Conservation (phyloP, 1,284 basidiomycete genomes). For the Irpex sp. region DNA sequence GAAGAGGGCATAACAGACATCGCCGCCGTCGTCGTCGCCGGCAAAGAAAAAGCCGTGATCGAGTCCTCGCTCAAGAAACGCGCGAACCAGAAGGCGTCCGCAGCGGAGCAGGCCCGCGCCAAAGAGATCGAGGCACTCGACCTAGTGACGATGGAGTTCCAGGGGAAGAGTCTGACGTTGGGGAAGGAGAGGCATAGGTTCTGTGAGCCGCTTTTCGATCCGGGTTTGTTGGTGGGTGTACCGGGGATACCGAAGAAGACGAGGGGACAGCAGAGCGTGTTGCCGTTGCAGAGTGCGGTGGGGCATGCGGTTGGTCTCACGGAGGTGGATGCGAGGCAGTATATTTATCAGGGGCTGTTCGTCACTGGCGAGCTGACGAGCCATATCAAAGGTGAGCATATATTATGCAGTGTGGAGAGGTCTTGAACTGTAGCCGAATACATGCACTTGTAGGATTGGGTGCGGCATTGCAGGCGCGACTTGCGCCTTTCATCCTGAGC, state of each 20-base stretch:
- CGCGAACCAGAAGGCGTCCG: slow-evolving; percentile 69
- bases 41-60: slow-evolving; percentile 78
- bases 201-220: slow-evolving; percentile 87
- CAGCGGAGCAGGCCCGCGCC: slow-evolving; percentile 76
- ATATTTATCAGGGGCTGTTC: slow-evolving; percentile 79
- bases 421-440: neutral
- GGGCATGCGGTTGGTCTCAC: slow-evolving; percentile 54
- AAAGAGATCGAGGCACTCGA: slow-evolving; percentile 80
- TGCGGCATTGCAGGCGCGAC: slow-evolving; percentile 70
- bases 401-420: neutral
- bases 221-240: slow-evolving; percentile 43
- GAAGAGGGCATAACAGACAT: slow-evolving; percentile 87
- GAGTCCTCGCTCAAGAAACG: slow-evolving; percentile 78
- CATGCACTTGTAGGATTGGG: slow-evolving; percentile 48
- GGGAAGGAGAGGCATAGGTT: slow-evolving; percentile 88
- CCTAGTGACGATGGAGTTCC: slow-evolving; percentile 71
- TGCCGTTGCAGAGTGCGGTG: slow-evolving; percentile 61
- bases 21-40: slow-evolving; percentile 77
- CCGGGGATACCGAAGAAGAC: slow-evolving; percentile 19
- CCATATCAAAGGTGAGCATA: slow-evolving; percentile 67
- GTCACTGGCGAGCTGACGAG: slow-evolving; percentile 81
- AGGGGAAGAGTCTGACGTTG: slow-evolving; percentile 67
- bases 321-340: slow-evolving; percentile 64
- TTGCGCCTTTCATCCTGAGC: slow-evolving; percentile 65
- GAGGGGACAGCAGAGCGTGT: slow-evolving; percentile 25